These are phyloP conservation scores for Kalmanozyma brasiliensis DNA, from an alignment of 1,284 basidiomycete genomes.

Conservation along the genomic window DNA sequence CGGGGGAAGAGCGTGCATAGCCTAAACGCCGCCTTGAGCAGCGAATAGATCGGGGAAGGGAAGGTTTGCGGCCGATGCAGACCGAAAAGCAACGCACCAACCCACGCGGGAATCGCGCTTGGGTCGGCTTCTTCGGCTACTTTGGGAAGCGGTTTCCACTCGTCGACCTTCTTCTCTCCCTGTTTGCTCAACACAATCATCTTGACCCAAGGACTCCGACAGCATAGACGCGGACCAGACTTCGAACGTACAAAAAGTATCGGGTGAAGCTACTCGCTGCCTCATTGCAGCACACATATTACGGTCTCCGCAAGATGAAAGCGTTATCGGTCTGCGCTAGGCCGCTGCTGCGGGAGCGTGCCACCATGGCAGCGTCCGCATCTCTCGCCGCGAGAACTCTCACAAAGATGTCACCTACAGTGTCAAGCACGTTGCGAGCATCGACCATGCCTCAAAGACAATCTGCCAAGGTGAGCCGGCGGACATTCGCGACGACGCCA, in stretches of 20 bases:
- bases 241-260: not conserved
- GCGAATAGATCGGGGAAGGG: not conserved
- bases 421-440: not conserved
- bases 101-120: slow-evolving; percentile 25
- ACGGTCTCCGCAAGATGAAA: slow-evolving; percentile 7
- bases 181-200: not conserved
- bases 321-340: slow-evolving; percentile 2
- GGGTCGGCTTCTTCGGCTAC: slow-evolving; percentile 35
- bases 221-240: too few relatives aligned
- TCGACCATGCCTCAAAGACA: not conserved
- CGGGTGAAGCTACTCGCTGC: not conserved
- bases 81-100: not conserved
- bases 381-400: slow-evolving; percentile 1
- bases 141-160: not conserved
- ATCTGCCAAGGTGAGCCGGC: not conserved
- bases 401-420: not conserved
- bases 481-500: slow-evolving; percentile 1
- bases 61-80: slow-evolving; percentile 9
- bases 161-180: not conserved
- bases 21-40: slow-evolving; percentile 30
- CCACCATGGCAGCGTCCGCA: not conserved
- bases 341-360: slow-evolving; percentile 16
- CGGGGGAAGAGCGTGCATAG: slow-evolving; percentile 15
- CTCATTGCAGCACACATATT: not conserved
- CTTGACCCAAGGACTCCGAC: too few relatives aligned